Evolutionary conservation across 2,329 filamentous ascomycete genomes (phyloP).

Genomic region (Xylaria sp.): DNA sequence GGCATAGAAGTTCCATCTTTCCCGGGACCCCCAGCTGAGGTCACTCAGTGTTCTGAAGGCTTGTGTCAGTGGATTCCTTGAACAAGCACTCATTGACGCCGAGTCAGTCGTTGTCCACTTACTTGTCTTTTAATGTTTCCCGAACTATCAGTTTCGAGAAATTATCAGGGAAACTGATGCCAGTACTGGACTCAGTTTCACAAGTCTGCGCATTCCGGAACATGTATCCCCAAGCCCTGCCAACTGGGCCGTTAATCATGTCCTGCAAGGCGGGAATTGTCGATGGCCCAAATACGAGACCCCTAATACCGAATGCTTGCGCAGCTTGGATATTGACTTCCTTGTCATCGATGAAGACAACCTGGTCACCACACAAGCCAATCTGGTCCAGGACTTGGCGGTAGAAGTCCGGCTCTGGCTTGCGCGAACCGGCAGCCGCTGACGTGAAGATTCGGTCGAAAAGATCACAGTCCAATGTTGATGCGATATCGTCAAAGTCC

Average conservation of each 20-base stretch:
- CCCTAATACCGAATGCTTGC: slow-evolving; percentile 28
- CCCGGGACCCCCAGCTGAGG: background rate
- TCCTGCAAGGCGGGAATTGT: background rate
- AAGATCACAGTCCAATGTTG: slow-evolving; percentile 15
- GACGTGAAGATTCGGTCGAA: slow-evolving; percentile 35
- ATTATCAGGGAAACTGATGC: slow-evolving; percentile 8
- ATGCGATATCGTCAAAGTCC: slow-evolving; percentile 26
- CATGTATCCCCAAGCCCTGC: slow-evolving; percentile 12
- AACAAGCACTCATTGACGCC: background rate
- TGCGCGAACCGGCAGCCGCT: slow-evolving; percentile 31
- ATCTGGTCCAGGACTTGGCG: slow-evolving; percentile 28
- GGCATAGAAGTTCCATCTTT: background rate
- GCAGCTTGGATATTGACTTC: slow-evolving; percentile 12
- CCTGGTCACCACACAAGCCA: slow-evolving; percentile 1
- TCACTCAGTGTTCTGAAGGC: background rate
- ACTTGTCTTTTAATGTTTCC: background rate
- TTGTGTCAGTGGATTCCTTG: background rate
- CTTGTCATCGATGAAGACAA: slow-evolving; percentile 16
- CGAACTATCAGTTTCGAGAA: slow-evolving; percentile 12
- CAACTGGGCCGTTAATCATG: slow-evolving; percentile 6
- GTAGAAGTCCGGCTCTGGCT: slow-evolving; percentile 34
- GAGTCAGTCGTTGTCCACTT: background rate
- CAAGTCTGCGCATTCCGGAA: slow-evolving; percentile 8
- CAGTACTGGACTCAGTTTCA: slow-evolving; percentile 4
- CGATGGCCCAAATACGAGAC: slow-evolving; percentile 12